A percentile compares a stretch with the other conserved stretches of the same genome.
These are phyloP conservation scores for Peronospora tabacina DNA, from an alignment of 352 stramenopile species.

Conservation along the genomic window DNA sequence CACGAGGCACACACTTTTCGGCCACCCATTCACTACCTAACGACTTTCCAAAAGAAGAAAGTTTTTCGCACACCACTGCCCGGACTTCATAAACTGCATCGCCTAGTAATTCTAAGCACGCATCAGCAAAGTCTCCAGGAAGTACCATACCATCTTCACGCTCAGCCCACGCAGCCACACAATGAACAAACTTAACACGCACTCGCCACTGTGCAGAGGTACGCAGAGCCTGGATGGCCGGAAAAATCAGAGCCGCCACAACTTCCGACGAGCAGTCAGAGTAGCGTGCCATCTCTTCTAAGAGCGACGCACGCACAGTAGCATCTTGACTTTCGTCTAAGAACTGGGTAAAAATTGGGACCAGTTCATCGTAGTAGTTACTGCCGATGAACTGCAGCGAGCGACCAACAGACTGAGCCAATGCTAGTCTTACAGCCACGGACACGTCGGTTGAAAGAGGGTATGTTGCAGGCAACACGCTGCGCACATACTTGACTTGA, in stretches of 20 bases:
- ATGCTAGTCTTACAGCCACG: slow-evolving; percentile 60
- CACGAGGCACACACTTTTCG: slow-evolving; percentile 55
- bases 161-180: slow-evolving; percentile 71
- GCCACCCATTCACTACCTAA: slow-evolving; percentile 73
- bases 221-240: slow-evolving; percentile 54
- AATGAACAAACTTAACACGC: slow-evolving; percentile 82
- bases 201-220: slow-evolving; percentile 75
- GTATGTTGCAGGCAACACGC: slow-evolving; percentile 72
- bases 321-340: slow-evolving; percentile 75
- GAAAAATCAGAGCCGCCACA: slow-evolving; percentile 61
- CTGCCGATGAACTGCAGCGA: slow-evolving; percentile 60
- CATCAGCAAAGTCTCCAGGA: slow-evolving; percentile 61
- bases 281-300: slow-evolving; percentile 78
- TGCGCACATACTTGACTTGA: slow-evolving; percentile 74
- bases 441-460: slow-evolving; percentile 68
- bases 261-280: slow-evolving; percentile 60
- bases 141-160: slow-evolving; percentile 49
- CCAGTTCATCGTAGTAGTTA: slow-evolving; percentile 70
- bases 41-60: slow-evolving; percentile 55
- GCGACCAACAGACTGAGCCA: slow-evolving; percentile 70
- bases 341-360: slow-evolving; percentile 78
- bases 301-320: slow-evolving; percentile 62
- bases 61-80: slow-evolving; percentile 46
- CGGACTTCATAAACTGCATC: slow-evolving; percentile 75
- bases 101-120: slow-evolving; percentile 54